Base-by-base conservation (phyloP, 352 stramenopile species). In the Phytophthora idaei region DNA sequence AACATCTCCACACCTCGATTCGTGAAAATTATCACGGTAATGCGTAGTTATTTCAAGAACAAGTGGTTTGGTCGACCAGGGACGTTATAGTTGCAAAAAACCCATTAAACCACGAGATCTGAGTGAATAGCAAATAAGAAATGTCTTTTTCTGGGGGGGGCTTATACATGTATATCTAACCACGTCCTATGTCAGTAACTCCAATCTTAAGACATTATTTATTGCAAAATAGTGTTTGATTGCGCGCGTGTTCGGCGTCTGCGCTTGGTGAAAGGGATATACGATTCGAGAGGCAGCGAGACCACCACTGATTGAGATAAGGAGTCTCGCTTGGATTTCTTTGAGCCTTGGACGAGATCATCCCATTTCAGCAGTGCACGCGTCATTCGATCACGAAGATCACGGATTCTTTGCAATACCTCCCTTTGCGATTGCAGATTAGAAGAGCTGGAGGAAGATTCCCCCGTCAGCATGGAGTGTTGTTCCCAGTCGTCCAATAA, bases 401-500 rank as follows among this genome's bases (percentile, higher is more conserved):
- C 66, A 25, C 17, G 10, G 10, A 83, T 75, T 47, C 39, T 64
- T 21, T 65, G 62, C 37, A 74, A 37, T 9, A 82, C 25, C 17
- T 64, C 69, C 15, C 60, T 67, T 21, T 75, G 61, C 5, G 39
- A 42, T 27, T 61, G 62, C 7, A 64, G 5, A 7, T 42, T 41
- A 41, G 29, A 41, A 12, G 41, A n/a, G 27, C 29, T 55, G 25
- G 51, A 56, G 10, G 41, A 17, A 15, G 57, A 55, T 0, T n/a
- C 7, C 6, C 25, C 28, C 44, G 39, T 31, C 32, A 78, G 52
- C 44, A 66, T 80, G 12, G 71, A 75, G 48, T 73, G 39, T 25
- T 80, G 70, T 25, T 87, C 57, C 85, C 85, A 93, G 47, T 90
- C 79, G 36, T 67, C 29, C 6, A 93, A 66, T 7, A 92, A 69